Percentiles rank a stretch among this genome's conserved stretches.
These are phyloP conservation scores for Bretziella fagacearum DNA, from an alignment of 2,329 filamentous ascomycete genomes.

Conservation along the genomic window DNA sequence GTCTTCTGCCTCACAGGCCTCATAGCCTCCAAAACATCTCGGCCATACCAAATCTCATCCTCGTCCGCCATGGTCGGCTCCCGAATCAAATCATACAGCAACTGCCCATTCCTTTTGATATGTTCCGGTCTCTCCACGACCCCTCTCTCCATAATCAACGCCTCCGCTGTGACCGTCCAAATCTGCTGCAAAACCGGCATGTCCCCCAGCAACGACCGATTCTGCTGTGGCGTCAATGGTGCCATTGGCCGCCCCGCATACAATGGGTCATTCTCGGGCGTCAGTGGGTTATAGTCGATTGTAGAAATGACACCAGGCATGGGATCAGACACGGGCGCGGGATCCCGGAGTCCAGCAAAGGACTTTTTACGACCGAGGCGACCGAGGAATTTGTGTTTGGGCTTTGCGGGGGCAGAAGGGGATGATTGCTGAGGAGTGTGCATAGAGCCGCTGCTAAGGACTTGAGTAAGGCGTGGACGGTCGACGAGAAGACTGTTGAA, in stretches of 20 bases:
- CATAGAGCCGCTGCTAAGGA: conserved; percentile 18
- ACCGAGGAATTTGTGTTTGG: conserved; percentile 34
- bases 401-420: conserved; percentile 25
- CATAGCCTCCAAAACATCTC: conserved; percentile 35
- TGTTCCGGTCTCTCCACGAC: conserved; percentile 41
- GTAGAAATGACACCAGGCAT: neutral
- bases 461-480: conserved; percentile 22
- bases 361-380: conserved; percentile 42
- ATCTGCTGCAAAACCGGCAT: conserved; percentile 42
- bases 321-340: neutral
- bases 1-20: conserved; percentile 30
- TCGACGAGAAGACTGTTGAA: conserved; percentile 30
- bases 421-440: conserved; percentile 23
- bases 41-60: conserved; percentile 47
- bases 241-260: conserved; percentile 44
- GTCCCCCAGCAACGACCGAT: conserved; percentile 34
- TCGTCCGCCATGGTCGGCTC: conserved; percentile 42
- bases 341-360: conserved; percentile 17
- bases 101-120: conserved; percentile 45
- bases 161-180: conserved; percentile 46
- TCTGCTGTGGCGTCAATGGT: conserved; percentile 32
- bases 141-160: conserved; percentile 39
- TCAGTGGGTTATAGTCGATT: conserved; percentile 4
- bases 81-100: conserved; percentile 46
- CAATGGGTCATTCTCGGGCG: conserved; percentile 3